These are phyloP conservation scores for Xerocomellus amylosporus DNA, from an alignment of 768 basidiomycete genomes.

Conservation along the genomic window DNA sequence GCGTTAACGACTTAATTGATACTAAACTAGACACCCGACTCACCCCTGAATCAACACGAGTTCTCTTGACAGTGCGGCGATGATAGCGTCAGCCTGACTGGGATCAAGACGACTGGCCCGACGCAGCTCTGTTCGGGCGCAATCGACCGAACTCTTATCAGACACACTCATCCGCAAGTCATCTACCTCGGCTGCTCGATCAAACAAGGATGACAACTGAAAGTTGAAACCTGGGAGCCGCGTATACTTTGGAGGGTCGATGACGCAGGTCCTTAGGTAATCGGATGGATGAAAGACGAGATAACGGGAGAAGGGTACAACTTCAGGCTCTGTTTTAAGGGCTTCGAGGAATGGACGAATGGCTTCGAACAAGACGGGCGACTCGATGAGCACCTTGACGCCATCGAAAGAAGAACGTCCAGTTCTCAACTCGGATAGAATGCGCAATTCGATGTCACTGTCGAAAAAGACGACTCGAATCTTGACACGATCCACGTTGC, in stretches of 20 bases:
- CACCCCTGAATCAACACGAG: constrained; percentile 73
- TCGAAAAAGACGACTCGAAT: constrained; percentile 65
- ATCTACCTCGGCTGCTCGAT: constrained; percentile 35
- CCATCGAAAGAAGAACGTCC: constrained; percentile 22
- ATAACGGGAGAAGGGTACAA: constrained; percentile 52
- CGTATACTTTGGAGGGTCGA: constrained; percentile 57
- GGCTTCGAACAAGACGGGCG: constrained; percentile 63
- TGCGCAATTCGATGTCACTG: constrained; percentile 47
- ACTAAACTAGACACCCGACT: constrained; percentile 3
- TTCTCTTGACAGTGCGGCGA: constrained; percentile 59
- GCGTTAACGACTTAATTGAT: background rate
- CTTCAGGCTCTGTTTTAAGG: constrained; percentile 54
- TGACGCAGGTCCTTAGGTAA: constrained; percentile 32
- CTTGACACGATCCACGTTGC: constrained; percentile 34
- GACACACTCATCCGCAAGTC: constrained; percentile 42
- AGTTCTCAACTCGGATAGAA: constrained; percentile 38
- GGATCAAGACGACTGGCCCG: constrained; percentile 57
- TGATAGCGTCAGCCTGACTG: constrained; percentile 68
- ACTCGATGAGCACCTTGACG: constrained; percentile 50
- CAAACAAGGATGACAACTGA: constrained; percentile 54
- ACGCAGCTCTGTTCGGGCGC: constrained; percentile 46
- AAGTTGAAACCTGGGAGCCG: constrained; percentile 52
- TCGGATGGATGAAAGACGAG: constrained; percentile 44
- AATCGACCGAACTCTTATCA: constrained; percentile 42
- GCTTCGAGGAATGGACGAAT: constrained; percentile 67